Base-by-base conservation (phyloP, 352 stramenopile genomes). In the Globisporangium emineosum region DNA sequence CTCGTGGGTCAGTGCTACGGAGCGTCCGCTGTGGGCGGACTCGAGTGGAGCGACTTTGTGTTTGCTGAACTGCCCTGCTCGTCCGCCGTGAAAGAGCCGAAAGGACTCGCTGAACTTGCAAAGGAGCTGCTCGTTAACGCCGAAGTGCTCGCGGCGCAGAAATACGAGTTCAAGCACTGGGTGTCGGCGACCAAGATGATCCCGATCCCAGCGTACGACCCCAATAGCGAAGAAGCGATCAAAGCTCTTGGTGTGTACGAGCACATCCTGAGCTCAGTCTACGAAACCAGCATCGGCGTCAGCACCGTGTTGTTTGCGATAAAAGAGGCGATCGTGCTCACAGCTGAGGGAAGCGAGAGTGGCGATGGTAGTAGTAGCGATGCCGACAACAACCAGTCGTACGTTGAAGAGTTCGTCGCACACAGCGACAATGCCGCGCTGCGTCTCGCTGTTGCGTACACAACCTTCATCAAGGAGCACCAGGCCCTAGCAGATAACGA, bases 11-110 rank as follows among this genome's bases (percentile, higher is more conserved):
- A 69, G 5, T 72, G 88, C 8, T 81, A 79, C 35, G 67, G 83
- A 17, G 71, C 71, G 23, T 64, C 77, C 1, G 65, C 33, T 17
- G 64, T 81, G 17, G 78, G 81, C 3, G 79, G 81, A 0, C 59
- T 93, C 27, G 75, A 88, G 68, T 91, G 84, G 84, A 90, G 72
- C n/a, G 84, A 91, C 65, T 90, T 93, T 60, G 68, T 76, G n/a
- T 89, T 91, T 60, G 72, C 79, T 0, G 72, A 83, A 29, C 32
- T 93, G 21, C 57, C 32, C 68, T 65, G 9, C 33, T 51, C 17
- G 13, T 68, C 29, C 9, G 47, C 55, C 19, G 37, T 19, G 8
- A 63, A 32, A 17, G 69, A 79, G 12, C 29, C 30, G 42, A 81
- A 69, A 33, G 57, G 53, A 1, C 1, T 67, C 0, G 66, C 54